phyloP scores from a whole-genome alignment of 2,329 filamentous ascomycete species.

The Colletotrichum sp. region DNA sequence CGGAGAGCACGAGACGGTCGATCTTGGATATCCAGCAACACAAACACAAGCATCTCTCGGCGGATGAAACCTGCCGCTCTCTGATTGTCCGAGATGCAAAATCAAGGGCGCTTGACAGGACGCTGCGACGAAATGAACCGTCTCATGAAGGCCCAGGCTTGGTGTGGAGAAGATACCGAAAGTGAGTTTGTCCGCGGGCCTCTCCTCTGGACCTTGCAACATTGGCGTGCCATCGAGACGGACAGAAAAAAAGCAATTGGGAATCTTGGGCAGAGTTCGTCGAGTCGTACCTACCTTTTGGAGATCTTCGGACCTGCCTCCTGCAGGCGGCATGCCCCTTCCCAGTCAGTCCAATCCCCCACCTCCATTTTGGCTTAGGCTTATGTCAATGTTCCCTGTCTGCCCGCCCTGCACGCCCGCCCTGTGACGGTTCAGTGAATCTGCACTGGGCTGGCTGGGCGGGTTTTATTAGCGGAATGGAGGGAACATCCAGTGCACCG shows the following conservation, averaged over 20 bases:
- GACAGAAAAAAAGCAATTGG: background rate
- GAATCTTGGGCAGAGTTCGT: background rate
- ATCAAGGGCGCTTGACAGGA: background rate
- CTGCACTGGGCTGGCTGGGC: background rate
- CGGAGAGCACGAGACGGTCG: background rate
- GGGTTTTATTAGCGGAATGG: background rate
- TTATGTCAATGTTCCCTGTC: background rate
- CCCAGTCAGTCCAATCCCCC: background rate
- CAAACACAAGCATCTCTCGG: background rate
- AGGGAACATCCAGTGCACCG: background rate
- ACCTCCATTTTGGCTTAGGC: background rate
- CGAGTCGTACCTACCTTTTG: background rate
- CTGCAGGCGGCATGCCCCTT: background rate
- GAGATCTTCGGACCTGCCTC: background rate
- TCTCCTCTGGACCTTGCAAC: background rate
- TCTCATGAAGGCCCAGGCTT: background rate
- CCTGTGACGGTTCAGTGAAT: slow-evolving; percentile 5
- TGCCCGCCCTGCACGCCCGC: background rate
- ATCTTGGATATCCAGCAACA: background rate
- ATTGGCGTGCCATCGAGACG: background rate
- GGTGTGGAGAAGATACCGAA: background rate
- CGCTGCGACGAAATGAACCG: background rate
- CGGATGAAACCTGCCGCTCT: background rate
- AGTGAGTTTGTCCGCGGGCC: background rate
- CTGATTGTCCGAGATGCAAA: background rate